phyloP scores from a whole-genome alignment of 305 asterid genomes.

The Euphrasia arctica region DNA sequence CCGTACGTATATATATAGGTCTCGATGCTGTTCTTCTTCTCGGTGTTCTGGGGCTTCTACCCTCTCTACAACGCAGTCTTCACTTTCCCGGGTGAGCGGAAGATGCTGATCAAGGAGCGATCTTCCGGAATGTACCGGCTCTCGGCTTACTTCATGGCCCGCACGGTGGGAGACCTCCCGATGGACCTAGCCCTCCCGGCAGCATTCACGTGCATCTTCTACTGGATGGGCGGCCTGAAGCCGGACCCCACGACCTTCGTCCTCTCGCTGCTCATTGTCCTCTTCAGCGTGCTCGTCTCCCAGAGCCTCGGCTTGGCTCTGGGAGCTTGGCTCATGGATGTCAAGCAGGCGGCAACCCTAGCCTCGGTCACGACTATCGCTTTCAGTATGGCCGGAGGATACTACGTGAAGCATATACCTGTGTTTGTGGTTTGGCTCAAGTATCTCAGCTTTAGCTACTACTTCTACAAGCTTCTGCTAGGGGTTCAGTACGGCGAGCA shows the following conservation, averaged over 20 bases:
- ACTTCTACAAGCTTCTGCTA: constrained; percentile 84
- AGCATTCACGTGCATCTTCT: constrained; percentile 88
- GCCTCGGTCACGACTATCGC: constrained; percentile 95
- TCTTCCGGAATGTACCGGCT: constrained; percentile 98
- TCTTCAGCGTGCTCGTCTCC: constrained; percentile 85
- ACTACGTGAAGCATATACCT: constrained; percentile 83
- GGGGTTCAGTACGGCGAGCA: constrained; percentile 73
- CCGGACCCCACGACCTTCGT: constrained; percentile 75
- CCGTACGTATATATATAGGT: constrained; percentile 37
- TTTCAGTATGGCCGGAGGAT: constrained; percentile 96
- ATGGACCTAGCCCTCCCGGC: constrained; percentile 94
- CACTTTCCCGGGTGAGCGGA: constrained; percentile 94
- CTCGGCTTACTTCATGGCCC: constrained; percentile 88
- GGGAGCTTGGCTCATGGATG: constrained; percentile 98
- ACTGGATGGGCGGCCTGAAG: constrained; percentile 98
- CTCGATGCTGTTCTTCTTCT: constrained; percentile 88
- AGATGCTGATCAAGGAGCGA: constrained; percentile 86
- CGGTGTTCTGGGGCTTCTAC: constrained; percentile 99
- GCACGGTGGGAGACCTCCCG: constrained; percentile 88
- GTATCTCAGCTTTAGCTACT: constrained; percentile 92
- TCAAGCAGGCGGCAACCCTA: constrained; percentile 90
- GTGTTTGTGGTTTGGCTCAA: constrained; percentile 83
- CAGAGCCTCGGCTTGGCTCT: constrained; percentile 91
- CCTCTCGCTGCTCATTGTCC: constrained; percentile 80
- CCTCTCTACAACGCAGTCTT: constrained; percentile 96